Evolutionary conservation across 2,329 filamentous ascomycete genomes (phyloP), one percentile per base, ranked within the genome.

Genomic region (Neofusicoccum cordaticola): DNA sequence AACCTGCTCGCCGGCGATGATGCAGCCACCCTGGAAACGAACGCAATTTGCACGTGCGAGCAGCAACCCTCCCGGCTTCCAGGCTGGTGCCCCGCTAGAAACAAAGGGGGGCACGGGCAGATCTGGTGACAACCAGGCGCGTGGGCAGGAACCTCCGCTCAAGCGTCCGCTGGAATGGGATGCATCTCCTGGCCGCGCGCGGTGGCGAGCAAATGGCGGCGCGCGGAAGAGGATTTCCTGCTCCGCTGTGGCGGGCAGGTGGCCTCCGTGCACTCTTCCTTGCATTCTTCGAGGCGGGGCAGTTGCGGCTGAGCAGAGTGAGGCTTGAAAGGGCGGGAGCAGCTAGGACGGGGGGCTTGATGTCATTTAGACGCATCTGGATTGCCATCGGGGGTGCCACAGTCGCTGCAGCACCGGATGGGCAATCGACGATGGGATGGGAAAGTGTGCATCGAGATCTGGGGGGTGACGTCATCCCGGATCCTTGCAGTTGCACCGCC

Each of bases 381-480:
- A 62, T 48, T 48, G 11, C 11, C 27, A 47, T 35, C 31, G 41
- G 27, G n/a, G 27, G 56, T 62, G 58, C 47, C 58, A 51, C 53
- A 60, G 44, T 15, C 7, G 56, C 42, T 37, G 56, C 22, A 47
- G 47, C 31, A n/a, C 27, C 13, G 56, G 27, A 37, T 47, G 56
- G 42, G 42, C 56, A 35, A 60, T 60, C 56, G 56, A 60, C 56
- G 56, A 60, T 60, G 56, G 56, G n/a, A 60, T 60, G 56, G 56
- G 56, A 60, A 60, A 47, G n/a, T 47, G 5, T 8, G 31, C 56
- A 35, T 47, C 27, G 56, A 37, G 41, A 60, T 60, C 56, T 60
- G 34, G 3, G 27, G 31, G 12, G 42, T 60, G 56, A 60, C 56
- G 56, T 60, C 53, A 60, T 15, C 6, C n/a, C 27, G 17, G 27